Evolutionary conservation across 805 yeast genomes (phyloP).

Genomic region (Candida broadrunensis): DNA sequence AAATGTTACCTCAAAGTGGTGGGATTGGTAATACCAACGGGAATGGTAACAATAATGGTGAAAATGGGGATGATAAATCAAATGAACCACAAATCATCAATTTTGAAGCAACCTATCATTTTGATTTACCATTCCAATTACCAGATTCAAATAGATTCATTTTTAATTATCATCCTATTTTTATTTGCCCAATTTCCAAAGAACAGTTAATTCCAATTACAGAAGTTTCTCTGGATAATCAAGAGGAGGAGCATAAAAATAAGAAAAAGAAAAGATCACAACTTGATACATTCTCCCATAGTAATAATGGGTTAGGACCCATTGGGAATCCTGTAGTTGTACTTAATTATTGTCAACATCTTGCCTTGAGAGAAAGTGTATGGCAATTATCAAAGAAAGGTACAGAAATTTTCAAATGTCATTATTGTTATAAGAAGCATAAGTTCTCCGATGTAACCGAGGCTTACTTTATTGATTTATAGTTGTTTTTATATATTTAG

Average conservation of each 20-base stretch:
- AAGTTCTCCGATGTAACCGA: slow-evolving; percentile 36
- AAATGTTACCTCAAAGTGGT: background rate
- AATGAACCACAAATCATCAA: slow-evolving; percentile 1
- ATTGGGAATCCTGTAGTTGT: slow-evolving; percentile 38
- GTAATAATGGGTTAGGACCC: slow-evolving; percentile 7
- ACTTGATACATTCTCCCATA: background rate
- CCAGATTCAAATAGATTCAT: slow-evolving; percentile 38
- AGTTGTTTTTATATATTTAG: background rate
- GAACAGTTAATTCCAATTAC: slow-evolving; percentile 40
- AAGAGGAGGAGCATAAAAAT: slow-evolving; percentile 11
- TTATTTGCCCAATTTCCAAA: slow-evolving; percentile 44
- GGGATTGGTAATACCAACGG: too few relatives aligned
- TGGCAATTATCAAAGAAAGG: slow-evolving; percentile 39
- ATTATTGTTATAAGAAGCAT: slow-evolving; percentile 44
- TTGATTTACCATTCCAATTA: slow-evolving; percentile 40
- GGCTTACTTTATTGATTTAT: slow-evolving; percentile 38
- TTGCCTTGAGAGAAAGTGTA: slow-evolving; percentile 40
- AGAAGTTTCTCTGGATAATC: background rate
- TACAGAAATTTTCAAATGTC: slow-evolving; percentile 40
- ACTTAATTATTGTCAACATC: slow-evolving; percentile 38
- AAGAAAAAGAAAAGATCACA: slow-evolving; percentile 11
- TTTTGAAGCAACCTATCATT: slow-evolving; percentile 19
- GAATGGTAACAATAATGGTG: too few relatives aligned
- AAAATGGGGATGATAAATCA: background rate
- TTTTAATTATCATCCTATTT: slow-evolving; percentile 42